Evolutionary conservation across 371 early-diverging fungal genomes (phyloP).

Genomic region (Gilbertella persicaria): DNA sequence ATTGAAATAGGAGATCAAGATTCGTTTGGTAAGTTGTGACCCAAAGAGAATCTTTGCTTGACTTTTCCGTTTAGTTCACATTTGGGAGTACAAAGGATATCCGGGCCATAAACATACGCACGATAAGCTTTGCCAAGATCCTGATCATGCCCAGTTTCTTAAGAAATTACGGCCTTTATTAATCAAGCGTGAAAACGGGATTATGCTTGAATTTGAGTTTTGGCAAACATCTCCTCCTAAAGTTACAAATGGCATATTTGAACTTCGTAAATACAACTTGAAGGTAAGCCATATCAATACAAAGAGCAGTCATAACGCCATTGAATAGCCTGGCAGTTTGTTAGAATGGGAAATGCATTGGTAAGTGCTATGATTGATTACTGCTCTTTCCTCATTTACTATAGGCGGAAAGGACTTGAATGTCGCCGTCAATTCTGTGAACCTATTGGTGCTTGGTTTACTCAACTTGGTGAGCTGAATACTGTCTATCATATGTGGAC

Average conservation of each 20-base stretch:
- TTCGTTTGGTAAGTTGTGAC: conserved; percentile 61
- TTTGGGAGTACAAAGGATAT: conserved; percentile 95
- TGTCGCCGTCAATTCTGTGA: conserved; percentile 85
- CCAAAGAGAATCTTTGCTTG: background rate
- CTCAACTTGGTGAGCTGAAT: conserved; percentile 87
- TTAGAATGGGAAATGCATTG: conserved; percentile 94
- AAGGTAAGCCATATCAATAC: conserved; percentile 42
- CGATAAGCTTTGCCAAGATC: conserved; percentile 53
- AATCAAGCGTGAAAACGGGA: conserved; percentile 73
- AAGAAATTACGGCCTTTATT: conserved; percentile 71
- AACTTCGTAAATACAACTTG: conserved; percentile 85
- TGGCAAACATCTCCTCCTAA: conserved; percentile 84
- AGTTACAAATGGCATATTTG: conserved; percentile 83
- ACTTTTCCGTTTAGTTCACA: conserved; percentile 65
- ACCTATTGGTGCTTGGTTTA: conserved; percentile 96
- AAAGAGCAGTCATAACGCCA: background rate
- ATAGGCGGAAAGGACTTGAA: conserved; percentile 78
- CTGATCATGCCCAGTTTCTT: conserved; percentile 46
- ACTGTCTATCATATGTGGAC: conserved; percentile 95
- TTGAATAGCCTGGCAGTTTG: conserved; percentile 76
- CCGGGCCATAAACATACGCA: conserved; percentile 71
- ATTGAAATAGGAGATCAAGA: conserved; percentile 88
- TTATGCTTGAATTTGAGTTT: conserved; percentile 91
- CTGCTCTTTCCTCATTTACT: background rate
- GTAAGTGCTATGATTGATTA: conserved; percentile 12